Conservation (phyloP, 345 rosid genomes). For the Acer negundo region DNA sequence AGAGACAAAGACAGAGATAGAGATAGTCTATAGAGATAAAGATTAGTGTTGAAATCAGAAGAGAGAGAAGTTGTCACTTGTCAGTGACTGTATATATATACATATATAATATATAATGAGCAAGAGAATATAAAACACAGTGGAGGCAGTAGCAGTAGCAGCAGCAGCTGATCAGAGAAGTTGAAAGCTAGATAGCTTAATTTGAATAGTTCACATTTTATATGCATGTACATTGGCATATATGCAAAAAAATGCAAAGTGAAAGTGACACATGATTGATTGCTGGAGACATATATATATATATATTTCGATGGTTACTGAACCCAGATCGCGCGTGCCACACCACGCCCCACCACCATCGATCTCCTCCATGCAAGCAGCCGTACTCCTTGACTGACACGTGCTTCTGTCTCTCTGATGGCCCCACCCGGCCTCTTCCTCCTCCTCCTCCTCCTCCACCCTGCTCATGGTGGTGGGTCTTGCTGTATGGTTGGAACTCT, state of each 20-base stretch:
- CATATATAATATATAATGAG: not conserved
- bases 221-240: not conserved
- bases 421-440: not conserved
- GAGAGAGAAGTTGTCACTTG: not conserved
- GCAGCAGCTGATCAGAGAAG: not conserved
- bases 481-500: not conserved
- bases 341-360: too few species aligned
- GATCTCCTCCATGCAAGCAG: too few species aligned
- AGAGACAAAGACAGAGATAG: too few species aligned
- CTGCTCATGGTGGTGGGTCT: not conserved
- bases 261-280: conserved; percentile 32
- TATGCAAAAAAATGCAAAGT: not conserved
- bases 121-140: not conserved
- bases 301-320: conserved; percentile 22
- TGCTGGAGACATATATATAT: conserved; percentile 20
- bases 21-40: too few species aligned
- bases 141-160: not conserved
- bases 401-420: not conserved
- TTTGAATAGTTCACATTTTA: too few species aligned
- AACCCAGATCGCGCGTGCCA: conserved; percentile 28
- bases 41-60: too few species aligned
- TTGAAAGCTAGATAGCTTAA: not conserved
- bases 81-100: not conserved
- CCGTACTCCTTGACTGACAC: conserved; percentile 17
- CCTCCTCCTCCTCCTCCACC: not conserved